These are phyloP conservation scores for Astraeus odoratus DNA, from an alignment of 768 basidiomycete genomes.

Conservation along the genomic window DNA sequence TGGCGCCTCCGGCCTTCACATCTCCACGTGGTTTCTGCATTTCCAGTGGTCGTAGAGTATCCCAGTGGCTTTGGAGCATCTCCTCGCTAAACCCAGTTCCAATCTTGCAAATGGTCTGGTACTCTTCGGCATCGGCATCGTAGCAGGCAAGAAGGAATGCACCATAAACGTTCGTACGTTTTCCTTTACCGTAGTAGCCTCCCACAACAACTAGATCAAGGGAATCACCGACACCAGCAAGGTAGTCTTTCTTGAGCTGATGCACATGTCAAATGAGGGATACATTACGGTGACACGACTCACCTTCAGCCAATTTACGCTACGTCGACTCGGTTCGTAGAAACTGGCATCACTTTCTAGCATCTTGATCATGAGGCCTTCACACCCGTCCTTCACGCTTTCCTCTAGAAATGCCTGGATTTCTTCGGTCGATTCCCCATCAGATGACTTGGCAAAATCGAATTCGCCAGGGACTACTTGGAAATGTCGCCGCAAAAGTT, in stretches of 20 bases:
- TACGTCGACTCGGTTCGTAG: constrained; percentile 92
- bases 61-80: constrained; percentile 69
- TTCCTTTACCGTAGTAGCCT: constrained; percentile 95
- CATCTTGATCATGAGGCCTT: constrained; percentile 99
- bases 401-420: constrained; percentile 94
- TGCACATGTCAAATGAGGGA: constrained; percentile 2
- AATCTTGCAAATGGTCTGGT: constrained; percentile 97
- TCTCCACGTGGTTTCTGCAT: constrained; percentile 65
- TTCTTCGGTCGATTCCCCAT: constrained; percentile 84
- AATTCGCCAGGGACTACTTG: constrained; percentile 82
- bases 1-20: constrained; percentile 85
- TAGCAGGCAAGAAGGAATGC: constrained; percentile 98
- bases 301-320: constrained; percentile 98
- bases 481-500: constrained; percentile 75
- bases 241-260: constrained; percentile 97
- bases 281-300: background rate
- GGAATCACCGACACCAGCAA: constrained; percentile 94
- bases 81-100: constrained; percentile 98
- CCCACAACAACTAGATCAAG: constrained; percentile 97
- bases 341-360: constrained; percentile 84
- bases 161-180: constrained; percentile 95
- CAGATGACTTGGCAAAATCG: constrained; percentile 86
- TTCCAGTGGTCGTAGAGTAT: constrained; percentile 77
- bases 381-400: constrained; percentile 96
- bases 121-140: constrained; percentile 89